Evolutionary conservation across 805 yeast genomes (phyloP).

Genomic region (Yarrowia deformans): DNA sequence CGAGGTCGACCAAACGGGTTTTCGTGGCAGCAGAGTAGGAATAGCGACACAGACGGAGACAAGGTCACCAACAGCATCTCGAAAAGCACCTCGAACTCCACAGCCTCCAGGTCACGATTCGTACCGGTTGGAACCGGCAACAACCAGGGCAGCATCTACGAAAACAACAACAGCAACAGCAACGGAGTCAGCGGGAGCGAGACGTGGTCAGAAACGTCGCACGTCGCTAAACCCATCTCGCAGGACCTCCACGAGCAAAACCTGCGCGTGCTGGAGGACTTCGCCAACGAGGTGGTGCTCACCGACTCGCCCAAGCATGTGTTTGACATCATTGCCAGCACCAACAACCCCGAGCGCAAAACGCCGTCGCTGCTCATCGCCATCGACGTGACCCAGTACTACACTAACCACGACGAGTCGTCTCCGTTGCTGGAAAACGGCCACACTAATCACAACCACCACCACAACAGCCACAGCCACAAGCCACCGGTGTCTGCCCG

Average conservation of each 20-base stretch:
- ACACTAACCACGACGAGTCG: slow-evolving; percentile 7
- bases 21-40: slow-evolving; percentile 21
- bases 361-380: slow-evolving; percentile 25
- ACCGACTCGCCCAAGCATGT: slow-evolving; percentile 36
- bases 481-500: slow-evolving; percentile 31
- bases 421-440: background rate
- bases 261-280: slow-evolving; percentile 6
- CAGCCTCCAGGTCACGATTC: background rate
- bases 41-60: background rate
- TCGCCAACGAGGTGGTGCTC: slow-evolving; percentile 25
- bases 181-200: no score
- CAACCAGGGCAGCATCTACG: background rate
- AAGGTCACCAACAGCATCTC: background rate
- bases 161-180: background rate
- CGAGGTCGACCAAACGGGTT: background rate
- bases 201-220: no score
- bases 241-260: slow-evolving; percentile 29
- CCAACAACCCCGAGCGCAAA: slow-evolving; percentile 10
- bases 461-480: slow-evolving; percentile 3
- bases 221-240: background rate
- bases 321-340: slow-evolving; percentile 18
- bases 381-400: slow-evolving; percentile 34
- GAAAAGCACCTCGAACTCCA: background rate
- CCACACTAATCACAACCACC: slow-evolving; percentile 2
- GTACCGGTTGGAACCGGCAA: slow-evolving; percentile 10